These are phyloP conservation scores for Parastagonospora nodorum DNA, from an alignment of 2,329 filamentous ascomycete species.

Conservation along the genomic window DNA sequence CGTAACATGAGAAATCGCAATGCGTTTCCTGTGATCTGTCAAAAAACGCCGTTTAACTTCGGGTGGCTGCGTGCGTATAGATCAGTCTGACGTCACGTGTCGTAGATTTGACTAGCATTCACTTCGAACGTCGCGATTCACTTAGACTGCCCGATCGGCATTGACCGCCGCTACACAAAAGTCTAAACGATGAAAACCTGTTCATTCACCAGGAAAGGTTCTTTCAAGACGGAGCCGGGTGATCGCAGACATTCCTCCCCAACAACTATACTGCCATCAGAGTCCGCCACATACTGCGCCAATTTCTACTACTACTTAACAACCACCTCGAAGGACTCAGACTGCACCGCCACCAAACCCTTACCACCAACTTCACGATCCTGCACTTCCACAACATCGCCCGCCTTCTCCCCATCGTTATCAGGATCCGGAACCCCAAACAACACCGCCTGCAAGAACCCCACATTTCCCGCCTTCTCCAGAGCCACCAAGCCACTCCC, in stretches of 20 bases:
- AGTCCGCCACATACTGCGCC: background rate
- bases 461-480: background rate
- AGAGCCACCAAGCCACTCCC: background rate
- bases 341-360: background rate
- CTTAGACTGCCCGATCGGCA: background rate
- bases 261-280: background rate
- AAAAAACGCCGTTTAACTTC: no score
- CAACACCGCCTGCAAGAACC: slow-evolving; percentile 13
- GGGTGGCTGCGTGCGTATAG: no score
- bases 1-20: background rate
- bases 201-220: background rate
- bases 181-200: background rate
- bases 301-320: background rate
- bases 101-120: background rate
- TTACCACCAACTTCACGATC: background rate
- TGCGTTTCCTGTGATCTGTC: no score
- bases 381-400: background rate
- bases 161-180: background rate
- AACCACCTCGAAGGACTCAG: no score
- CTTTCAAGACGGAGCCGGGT: no score
- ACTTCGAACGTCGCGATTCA: background rate
- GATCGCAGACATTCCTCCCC: no score
- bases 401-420: background rate
- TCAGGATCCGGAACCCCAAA: slow-evolving; percentile 19
- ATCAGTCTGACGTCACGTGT: background rate